These are phyloP conservation scores for Fibroporia radiculosa DNA, from an alignment of 768 basidiomycete species.

Conservation along the genomic window DNA sequence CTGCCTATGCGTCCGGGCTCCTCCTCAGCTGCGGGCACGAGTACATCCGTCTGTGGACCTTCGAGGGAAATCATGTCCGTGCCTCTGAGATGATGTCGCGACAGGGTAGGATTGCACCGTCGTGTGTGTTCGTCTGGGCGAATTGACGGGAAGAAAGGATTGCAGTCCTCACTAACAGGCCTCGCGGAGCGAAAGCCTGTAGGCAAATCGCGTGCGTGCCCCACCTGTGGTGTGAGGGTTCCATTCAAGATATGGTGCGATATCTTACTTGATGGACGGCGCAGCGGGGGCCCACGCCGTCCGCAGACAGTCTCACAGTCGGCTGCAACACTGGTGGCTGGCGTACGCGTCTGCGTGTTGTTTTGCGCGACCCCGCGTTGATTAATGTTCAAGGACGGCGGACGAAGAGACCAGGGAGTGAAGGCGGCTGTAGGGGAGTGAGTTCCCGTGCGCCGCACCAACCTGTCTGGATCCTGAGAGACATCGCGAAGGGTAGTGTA, in stretches of 20 bases:
- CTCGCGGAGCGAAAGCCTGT: neutral
- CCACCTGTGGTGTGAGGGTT: neutral
- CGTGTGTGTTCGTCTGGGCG: neutral
- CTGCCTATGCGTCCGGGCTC: slow-evolving; percentile 37
- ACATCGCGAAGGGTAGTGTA: slow-evolving; percentile 16
- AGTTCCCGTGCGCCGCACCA: slow-evolving; percentile 6
- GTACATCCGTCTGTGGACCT: slow-evolving; percentile 34
- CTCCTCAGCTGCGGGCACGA: slow-evolving; percentile 24
- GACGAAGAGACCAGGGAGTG: neutral
- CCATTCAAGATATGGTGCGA: slow-evolving; percentile 17
- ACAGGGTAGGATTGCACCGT: slow-evolving; percentile 1
- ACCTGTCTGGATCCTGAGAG: neutral
- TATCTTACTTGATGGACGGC: slow-evolving; percentile 17
- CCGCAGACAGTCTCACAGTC: no score
- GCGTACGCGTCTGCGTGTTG: neutral
- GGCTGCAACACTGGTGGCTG: slow-evolving; percentile 1
- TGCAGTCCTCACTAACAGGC: neutral
- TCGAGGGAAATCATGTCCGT: slow-evolving; percentile 27
- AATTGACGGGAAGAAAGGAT: neutral
- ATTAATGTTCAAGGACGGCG: neutral
- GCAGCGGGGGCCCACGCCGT: neutral
- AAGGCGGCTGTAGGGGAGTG: slow-evolving; percentile 12
- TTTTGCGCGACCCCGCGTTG: neutral
- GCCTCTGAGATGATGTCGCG: slow-evolving; percentile 1
- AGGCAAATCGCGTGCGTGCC: neutral